Conservation (phyloP, 495 filamentous ascomycete genomes). For the Hypoxylon rickii region DNA sequence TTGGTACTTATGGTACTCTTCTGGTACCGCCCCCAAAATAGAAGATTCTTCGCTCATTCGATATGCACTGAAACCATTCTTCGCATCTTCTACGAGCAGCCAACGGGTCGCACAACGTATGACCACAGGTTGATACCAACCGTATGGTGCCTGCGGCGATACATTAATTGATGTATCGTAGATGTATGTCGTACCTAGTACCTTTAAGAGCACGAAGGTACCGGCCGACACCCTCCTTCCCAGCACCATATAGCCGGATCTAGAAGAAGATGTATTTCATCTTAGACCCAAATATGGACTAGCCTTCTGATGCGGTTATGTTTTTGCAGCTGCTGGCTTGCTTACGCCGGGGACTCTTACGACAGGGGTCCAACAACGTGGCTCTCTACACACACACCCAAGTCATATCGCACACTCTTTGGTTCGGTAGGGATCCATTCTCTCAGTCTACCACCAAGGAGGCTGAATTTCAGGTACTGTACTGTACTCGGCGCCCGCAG, state of each 20-base stretch:
- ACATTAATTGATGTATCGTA: too few species aligned
- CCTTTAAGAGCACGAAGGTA: too few species aligned
- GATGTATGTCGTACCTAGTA: too few species aligned
- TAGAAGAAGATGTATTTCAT: slow-evolving; percentile 5
- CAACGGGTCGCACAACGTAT: too few species aligned
- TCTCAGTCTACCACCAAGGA: slow-evolving; percentile 8
- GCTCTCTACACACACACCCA: not conserved
- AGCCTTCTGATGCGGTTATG: not conserved
- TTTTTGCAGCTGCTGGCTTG: not conserved
- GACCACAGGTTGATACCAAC: not conserved
- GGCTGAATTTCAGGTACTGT: slow-evolving; percentile 7
- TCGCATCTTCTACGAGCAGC: not conserved
- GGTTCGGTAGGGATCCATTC: slow-evolving; percentile 23
- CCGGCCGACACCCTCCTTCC: slow-evolving; percentile 6
- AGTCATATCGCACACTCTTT: slow-evolving; percentile 5
- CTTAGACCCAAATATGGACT: slow-evolving; percentile 6
- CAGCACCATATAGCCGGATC: slow-evolving; percentile 17
- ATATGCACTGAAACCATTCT: not conserved
- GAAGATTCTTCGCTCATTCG: not conserved
- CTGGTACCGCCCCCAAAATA: too few species aligned
- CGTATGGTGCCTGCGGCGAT: too few species aligned
- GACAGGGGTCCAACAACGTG: slow-evolving; percentile 8
- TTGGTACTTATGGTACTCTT: too few species aligned
- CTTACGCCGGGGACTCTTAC: not conserved
- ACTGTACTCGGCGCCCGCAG: too few species aligned